phyloP scores from a whole-genome alignment of 495 filamentous ascomycete species.

The Aspergillus steynii region DNA sequence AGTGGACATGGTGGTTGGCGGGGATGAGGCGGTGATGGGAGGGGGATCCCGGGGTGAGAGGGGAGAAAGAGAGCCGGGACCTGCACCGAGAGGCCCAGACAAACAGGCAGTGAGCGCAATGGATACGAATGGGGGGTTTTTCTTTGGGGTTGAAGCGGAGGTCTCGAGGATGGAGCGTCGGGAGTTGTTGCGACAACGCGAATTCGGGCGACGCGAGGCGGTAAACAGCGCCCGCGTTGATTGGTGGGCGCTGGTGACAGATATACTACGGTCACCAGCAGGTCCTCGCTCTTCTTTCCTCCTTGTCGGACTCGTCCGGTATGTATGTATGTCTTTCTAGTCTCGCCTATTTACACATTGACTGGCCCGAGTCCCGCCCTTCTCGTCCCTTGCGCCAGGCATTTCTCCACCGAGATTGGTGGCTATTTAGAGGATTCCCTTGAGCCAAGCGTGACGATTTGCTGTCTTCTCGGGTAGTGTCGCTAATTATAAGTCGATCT shows the following conservation, averaged over 20 bases:
- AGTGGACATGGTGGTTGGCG: constrained; percentile 27
- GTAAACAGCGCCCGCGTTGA: constrained; percentile 10
- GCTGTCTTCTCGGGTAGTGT: background rate
- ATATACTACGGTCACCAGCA: background rate
- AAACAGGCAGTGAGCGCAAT: too few relatives aligned
- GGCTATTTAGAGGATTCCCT: background rate
- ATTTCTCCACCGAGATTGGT: background rate
- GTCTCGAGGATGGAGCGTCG: background rate
- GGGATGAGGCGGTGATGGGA: background rate
- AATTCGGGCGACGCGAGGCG: constrained; percentile 15
- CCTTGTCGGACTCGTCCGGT: background rate
- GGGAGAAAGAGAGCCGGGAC: too few relatives aligned
- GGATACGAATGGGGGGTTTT: too few relatives aligned
- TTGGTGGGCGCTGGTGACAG: constrained; percentile 2
- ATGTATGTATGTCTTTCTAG: background rate
- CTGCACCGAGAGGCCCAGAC: too few relatives aligned
- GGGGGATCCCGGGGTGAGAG: constrained; percentile 4
- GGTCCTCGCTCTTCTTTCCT: too few relatives aligned
- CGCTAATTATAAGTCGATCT: background rate
- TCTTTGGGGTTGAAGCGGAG: too few relatives aligned
- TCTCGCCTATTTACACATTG: background rate
- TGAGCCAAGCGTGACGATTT: background rate
- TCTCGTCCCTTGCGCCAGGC: too few relatives aligned
- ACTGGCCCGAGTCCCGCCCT: too few relatives aligned
- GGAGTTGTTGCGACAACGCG: background rate